A percentile compares a stretch with the other conserved stretches of the same genome.
These are phyloP conservation scores for Monascus ruber DNA, from an alignment of 2,329 filamentous ascomycete genomes.

Conservation along the genomic window DNA sequence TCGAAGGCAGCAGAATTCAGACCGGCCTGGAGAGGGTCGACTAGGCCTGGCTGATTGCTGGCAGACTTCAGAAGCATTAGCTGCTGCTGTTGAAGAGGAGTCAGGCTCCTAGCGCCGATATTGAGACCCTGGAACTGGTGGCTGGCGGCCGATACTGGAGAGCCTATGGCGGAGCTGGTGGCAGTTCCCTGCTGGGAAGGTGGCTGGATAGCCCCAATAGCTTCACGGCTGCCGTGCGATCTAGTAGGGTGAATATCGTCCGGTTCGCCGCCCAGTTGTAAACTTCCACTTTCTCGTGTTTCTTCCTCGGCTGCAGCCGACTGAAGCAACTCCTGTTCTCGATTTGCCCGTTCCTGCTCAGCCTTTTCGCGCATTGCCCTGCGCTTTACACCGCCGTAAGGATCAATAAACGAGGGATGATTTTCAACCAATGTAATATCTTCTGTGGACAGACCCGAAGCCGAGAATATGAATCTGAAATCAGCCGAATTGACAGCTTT, in stretches of 20 bases:
- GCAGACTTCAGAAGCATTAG: conserved; percentile 53
- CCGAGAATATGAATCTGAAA: conserved; percentile 45
- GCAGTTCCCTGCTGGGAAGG: conserved; percentile 58
- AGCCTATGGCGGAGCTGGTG: conserved; percentile 30
- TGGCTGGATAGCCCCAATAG: conserved; percentile 58
- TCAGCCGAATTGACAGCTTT: conserved; percentile 37
- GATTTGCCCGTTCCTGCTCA: conserved; percentile 47
- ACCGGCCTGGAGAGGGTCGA: conserved; percentile 25
- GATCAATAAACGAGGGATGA: conserved; percentile 72
- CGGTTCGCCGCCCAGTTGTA: conserved; percentile 84
- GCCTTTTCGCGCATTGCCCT: conserved; percentile 62
- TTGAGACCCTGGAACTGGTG: conserved; percentile 44
- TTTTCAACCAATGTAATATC: conserved; percentile 42
- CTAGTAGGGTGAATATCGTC: conserved; percentile 57
- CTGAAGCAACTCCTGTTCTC: conserved; percentile 44
- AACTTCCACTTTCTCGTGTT: conserved; percentile 69
- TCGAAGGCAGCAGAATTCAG: conserved; percentile 24
- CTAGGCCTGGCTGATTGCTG: conserved; percentile 47
- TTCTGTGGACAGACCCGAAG: conserved; percentile 33
- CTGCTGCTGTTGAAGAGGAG: conserved; percentile 67
- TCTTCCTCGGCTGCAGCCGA: conserved; percentile 52
- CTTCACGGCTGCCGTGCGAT: conserved; percentile 42
- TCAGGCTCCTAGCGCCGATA: conserved; percentile 61
- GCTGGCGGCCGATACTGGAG: conserved; percentile 27
- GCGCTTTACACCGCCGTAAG: conserved; percentile 69